Conservation (phyloP, 495 filamentous ascomycete genomes). For the Talaromyces thailandensis region DNA sequence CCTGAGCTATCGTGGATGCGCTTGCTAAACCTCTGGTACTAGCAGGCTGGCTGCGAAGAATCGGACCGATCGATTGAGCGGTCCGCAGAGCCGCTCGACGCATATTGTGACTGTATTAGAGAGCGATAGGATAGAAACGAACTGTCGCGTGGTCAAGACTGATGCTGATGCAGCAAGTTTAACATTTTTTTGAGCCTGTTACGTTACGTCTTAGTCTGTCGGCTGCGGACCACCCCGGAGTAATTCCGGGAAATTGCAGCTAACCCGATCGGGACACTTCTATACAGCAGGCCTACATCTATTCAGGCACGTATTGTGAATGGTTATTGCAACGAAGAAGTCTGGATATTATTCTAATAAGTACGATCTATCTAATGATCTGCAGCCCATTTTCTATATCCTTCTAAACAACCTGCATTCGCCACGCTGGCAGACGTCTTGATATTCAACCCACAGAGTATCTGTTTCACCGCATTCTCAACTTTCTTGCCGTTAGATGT, state of each 20-base stretch:
- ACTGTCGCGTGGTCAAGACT: not conserved
- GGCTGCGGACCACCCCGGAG: not conserved
- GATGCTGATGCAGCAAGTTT: not conserved
- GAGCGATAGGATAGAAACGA: not conserved
- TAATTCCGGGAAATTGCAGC: not conserved
- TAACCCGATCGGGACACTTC: not conserved
- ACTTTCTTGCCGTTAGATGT: constrained; percentile 94
- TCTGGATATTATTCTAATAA: not conserved
- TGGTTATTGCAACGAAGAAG: too few relatives aligned
- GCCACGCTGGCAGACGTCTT: constrained; percentile 81
- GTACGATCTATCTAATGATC: constrained; percentile 14
- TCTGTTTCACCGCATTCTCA: constrained; percentile 89
- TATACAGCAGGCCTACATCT: too few relatives aligned
- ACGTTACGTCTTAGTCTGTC: not conserved
- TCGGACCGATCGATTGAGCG: constrained; percentile 32
- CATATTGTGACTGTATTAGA: constrained; percentile 14
- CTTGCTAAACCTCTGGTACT: constrained; percentile 35
- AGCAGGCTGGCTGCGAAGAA: constrained; percentile 28
- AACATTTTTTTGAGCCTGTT: not conserved
- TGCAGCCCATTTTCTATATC: constrained; percentile 68
- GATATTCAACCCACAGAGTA: constrained; percentile 76
- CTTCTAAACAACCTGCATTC: constrained; percentile 74
- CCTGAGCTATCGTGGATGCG: constrained; percentile 26
- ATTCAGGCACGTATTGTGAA: too few relatives aligned
- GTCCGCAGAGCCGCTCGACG: constrained; percentile 39